Evolutionary conservation across 306 rosid species (phyloP).

Genomic region (Notholithocarpus densiflorus): DNA sequence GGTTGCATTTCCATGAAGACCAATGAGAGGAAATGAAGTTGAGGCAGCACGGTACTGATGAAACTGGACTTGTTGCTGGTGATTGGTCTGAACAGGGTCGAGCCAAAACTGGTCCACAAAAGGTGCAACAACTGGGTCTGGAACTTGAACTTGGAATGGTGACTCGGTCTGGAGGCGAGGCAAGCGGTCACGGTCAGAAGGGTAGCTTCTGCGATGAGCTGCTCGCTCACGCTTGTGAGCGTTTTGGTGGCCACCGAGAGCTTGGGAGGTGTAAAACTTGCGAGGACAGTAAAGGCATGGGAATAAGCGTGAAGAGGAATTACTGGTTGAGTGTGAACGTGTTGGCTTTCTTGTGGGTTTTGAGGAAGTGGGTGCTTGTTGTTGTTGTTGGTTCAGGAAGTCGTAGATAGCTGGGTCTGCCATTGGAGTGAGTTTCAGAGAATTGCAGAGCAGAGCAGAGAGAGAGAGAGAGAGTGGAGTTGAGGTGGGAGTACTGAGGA

Average conservation of each 20-base stretch:
- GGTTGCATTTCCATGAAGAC: not conserved
- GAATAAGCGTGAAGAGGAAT: constrained; percentile 32
- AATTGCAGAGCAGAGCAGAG: not conserved
- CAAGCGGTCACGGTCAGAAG: not conserved
- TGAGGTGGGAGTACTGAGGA: not conserved
- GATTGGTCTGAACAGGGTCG: constrained; percentile 15
- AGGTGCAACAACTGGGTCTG: not conserved
- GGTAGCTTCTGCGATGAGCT: constrained; percentile 36
- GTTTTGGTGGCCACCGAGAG: constrained; percentile 94
- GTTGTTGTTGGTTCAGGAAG: constrained; percentile 27
- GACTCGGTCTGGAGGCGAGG: not conserved
- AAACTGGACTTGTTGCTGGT: not conserved
- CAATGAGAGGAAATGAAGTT: constrained; percentile 2
- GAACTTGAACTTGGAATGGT: not conserved
- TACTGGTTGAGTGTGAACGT: not conserved
- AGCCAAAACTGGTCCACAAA: constrained; percentile 30
- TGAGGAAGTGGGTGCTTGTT: constrained; percentile 16
- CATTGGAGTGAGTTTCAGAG: constrained; percentile 22
- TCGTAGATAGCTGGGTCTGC: constrained; percentile 47
- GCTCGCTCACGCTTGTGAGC: constrained; percentile 92
- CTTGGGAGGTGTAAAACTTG: constrained; percentile 75
- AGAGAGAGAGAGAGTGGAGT: not conserved
- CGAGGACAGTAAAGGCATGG: constrained; percentile 66
- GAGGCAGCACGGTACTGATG: not conserved
- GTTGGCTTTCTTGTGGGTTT: constrained; percentile 8